phyloP scores from a whole-genome alignment of 2,329 filamentous ascomycete genomes.

The Aurifilum marmelostoma region DNA sequence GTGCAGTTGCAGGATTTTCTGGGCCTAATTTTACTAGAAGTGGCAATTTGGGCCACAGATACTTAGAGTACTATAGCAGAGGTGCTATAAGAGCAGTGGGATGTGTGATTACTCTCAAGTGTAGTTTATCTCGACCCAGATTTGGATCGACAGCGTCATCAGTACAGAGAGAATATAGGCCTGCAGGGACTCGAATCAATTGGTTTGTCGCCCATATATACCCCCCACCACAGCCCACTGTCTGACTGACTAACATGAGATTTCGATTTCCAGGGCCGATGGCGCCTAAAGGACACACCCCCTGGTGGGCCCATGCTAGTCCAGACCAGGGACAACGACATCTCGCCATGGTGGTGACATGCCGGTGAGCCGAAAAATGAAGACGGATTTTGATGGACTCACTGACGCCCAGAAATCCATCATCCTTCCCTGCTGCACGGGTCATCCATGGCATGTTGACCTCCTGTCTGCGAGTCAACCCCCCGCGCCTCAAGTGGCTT shows the following conservation, averaged over 20 bases:
- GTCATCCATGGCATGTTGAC: slow-evolving; percentile 1
- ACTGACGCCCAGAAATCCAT: not conserved
- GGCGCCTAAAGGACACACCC: not conserved
- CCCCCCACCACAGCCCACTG: too few relatives aligned
- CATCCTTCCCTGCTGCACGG: slow-evolving; percentile 1
- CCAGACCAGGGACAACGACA: slow-evolving; percentile 2
- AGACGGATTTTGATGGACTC: slow-evolving; percentile 6
- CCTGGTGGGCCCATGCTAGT: not conserved
- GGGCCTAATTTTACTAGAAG: too few relatives aligned
- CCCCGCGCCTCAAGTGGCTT: not conserved
- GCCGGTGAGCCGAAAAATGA: slow-evolving; percentile 16
- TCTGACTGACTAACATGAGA: slow-evolving; percentile 4
- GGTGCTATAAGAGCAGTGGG: too few relatives aligned
- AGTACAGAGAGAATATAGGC: too few relatives aligned
- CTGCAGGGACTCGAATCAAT: too few relatives aligned
- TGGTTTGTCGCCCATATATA: too few relatives aligned
- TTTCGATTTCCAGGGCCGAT: not conserved
- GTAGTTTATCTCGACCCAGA: too few relatives aligned
- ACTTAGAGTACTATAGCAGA: too few relatives aligned
- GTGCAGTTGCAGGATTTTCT: too few relatives aligned
- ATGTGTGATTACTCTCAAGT: too few relatives aligned
- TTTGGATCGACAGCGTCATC: too few relatives aligned
- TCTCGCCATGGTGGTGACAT: slow-evolving; percentile 13
- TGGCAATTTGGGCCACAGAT: too few relatives aligned
- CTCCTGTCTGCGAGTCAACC: slow-evolving; percentile 4